Evolutionary conservation across 2,329 filamentous ascomycete genomes (phyloP).

Genomic region (Alternaria solani): DNA sequence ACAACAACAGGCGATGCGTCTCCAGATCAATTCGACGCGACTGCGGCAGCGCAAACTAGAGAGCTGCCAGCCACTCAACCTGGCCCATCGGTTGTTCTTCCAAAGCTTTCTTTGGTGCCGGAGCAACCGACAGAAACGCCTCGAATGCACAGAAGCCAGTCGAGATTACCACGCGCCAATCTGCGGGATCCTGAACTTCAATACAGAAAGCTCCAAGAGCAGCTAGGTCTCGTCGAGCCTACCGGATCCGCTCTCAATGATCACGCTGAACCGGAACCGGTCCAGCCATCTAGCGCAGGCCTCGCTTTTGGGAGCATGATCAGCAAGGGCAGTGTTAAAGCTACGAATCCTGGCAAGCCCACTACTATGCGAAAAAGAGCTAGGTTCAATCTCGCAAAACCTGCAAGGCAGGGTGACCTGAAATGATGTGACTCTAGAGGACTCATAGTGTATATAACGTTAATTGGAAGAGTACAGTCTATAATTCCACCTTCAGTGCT

Average conservation of each 20-base stretch:
- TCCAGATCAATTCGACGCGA: background rate
- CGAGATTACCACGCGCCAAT: background rate
- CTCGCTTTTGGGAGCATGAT: slow-evolving; percentile 11
- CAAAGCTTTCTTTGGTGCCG: background rate
- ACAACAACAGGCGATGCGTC: background rate
- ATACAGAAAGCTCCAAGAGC: slow-evolving; percentile 21
- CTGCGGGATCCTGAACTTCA: slow-evolving; percentile 20
- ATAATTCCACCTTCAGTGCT: background rate
- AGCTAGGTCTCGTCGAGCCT: slow-evolving; percentile 13
- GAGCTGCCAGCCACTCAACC: background rate
- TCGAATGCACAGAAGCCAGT: background rate
- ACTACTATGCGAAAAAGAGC: background rate
- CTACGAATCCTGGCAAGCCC: background rate
- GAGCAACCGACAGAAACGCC: background rate
- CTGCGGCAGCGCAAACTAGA: background rate
- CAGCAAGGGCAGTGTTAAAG: background rate
- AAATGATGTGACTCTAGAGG: background rate
- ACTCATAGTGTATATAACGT: background rate
- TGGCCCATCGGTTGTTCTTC: background rate
- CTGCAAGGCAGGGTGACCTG: background rate
- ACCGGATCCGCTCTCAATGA: background rate
- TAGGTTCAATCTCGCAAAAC: slow-evolving; percentile 3
- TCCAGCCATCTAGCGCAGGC: background rate
- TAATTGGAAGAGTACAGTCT: background rate
- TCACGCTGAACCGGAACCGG: background rate